Evolutionary conservation across 129 eudicot species (phyloP).

Genomic region (Tagetes erecta): DNA sequence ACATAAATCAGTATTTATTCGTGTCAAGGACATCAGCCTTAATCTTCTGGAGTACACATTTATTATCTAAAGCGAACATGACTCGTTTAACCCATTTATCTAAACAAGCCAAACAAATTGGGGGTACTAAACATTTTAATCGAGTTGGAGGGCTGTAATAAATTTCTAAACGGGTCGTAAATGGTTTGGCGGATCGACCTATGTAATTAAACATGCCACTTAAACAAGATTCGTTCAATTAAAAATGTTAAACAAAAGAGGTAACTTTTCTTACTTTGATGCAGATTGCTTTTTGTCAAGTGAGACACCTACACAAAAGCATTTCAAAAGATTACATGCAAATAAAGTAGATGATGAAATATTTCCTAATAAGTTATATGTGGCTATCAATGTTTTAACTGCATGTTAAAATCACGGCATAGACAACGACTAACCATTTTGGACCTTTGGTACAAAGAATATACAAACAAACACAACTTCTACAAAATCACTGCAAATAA

Average conservation of each 20-base stretch:
- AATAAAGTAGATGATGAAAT: not conserved
- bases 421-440: not conserved
- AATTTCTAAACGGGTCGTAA: not conserved
- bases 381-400: not conserved
- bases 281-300: constrained; percentile 36
- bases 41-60: too few relatives aligned
- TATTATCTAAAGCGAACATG: too few relatives aligned
- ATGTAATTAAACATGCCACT: not conserved
- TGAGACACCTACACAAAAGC: constrained; percentile 42
- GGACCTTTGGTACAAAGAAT: not conserved
- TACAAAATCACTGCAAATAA: not conserved
- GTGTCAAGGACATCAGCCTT: too few relatives aligned
- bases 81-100: not conserved
- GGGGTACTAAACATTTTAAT: too few relatives aligned
- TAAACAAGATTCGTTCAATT: not conserved
- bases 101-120: not conserved
- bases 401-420: constrained; percentile 5
- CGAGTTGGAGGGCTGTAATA: not conserved
- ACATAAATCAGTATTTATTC: not conserved
- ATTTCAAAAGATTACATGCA: constrained; percentile 11
- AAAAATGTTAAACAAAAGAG: not conserved
- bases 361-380: constrained; percentile 14
- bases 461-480: not conserved
- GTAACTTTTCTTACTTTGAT: constrained; percentile 38
- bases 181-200: not conserved